Conservation (phyloP, 2,329 filamentous ascomycete species). For the Trichoderma hamatum region DNA sequence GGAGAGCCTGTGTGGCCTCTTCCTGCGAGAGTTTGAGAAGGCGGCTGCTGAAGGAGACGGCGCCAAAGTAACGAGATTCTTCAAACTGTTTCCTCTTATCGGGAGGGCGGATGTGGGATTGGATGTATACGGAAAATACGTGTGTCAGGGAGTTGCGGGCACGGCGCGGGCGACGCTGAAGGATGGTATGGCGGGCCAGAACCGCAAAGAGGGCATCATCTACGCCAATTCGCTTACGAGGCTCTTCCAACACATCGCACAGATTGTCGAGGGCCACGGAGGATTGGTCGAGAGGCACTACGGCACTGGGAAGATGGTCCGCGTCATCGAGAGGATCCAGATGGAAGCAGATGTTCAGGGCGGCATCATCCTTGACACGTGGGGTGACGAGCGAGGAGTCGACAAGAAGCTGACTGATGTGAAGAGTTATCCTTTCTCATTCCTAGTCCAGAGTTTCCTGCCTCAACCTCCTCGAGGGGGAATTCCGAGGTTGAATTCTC, state of each 20-base stretch:
- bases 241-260: conserved; percentile 95
- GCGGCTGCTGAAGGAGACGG: conserved; percentile 87
- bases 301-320: conserved; percentile 87
- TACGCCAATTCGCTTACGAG: conserved; percentile 89
- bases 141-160: conserved; percentile 90
- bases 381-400: conserved; percentile 85
- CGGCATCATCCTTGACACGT: conserved; percentile 92
- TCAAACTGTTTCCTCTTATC: conserved; percentile 96
- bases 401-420: conserved; percentile 89
- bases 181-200: conserved; percentile 56
- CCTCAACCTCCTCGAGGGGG: conserved; percentile 67
- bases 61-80: conserved; percentile 89
- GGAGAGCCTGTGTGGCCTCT: conserved; percentile 86
- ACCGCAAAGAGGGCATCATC: conserved; percentile 76
- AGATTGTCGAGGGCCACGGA: conserved; percentile 92
- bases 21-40: conserved; percentile 92
- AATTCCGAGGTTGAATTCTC: conserved; percentile 74
- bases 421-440: conserved; percentile 97
- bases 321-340: conserved; percentile 89
- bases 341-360: conserved; percentile 95
- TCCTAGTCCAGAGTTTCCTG: conserved; percentile 91
- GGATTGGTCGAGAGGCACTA: conserved; percentile 93
- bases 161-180: conserved; percentile 81
- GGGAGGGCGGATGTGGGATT: conserved; percentile 84
- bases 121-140: conserved; percentile 93